Evolutionary conservation across 140 eudicot species (phyloP).

Genomic region (Stevia rebaudiana): DNA sequence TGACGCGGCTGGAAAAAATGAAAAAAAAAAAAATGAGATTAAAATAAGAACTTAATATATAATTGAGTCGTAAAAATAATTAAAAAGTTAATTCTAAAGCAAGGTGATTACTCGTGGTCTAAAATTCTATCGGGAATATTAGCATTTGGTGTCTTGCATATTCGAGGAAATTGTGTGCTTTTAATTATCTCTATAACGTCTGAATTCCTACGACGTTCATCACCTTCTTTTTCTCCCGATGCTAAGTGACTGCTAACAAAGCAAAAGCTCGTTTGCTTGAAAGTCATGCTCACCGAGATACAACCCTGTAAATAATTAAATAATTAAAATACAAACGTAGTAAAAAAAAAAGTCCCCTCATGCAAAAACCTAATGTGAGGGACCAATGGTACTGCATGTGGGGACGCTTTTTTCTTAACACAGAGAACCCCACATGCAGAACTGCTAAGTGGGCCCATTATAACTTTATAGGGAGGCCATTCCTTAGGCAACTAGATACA

Average conservation of each 20-base stretch:
- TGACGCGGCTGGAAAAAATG: conserved; percentile 41
- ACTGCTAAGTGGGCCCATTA: not conserved
- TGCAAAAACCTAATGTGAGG: not conserved
- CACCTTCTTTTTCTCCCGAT: conserved; percentile 75
- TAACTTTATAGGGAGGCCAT: not conserved
- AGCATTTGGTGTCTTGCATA: conserved; percentile 37
- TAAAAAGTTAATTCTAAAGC: not conserved
- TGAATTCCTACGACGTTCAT: conserved; percentile 58
- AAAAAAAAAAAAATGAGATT: not conserved
- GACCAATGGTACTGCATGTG: not conserved
- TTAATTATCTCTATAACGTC: conserved; percentile 64
- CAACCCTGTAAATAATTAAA: conserved; percentile 46
- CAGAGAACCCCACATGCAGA: not conserved
- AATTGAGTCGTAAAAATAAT: not conserved
- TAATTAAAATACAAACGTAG: not conserved
- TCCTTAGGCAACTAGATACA: not conserved
- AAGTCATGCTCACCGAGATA: conserved; percentile 57
- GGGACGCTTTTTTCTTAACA: not conserved
- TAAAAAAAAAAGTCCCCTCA: not conserved
- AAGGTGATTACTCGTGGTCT: conserved; percentile 54
- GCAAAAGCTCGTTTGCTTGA: conserved; percentile 60
- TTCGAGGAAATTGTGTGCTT: conserved; percentile 54
- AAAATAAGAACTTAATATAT: conserved; percentile 16
- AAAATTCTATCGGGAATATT: conserved; percentile 50
- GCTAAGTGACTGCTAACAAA: conserved; percentile 69